Conservation (phyloP, 2,329 filamentous ascomycete species). For the Cercospora canescens region DNA sequence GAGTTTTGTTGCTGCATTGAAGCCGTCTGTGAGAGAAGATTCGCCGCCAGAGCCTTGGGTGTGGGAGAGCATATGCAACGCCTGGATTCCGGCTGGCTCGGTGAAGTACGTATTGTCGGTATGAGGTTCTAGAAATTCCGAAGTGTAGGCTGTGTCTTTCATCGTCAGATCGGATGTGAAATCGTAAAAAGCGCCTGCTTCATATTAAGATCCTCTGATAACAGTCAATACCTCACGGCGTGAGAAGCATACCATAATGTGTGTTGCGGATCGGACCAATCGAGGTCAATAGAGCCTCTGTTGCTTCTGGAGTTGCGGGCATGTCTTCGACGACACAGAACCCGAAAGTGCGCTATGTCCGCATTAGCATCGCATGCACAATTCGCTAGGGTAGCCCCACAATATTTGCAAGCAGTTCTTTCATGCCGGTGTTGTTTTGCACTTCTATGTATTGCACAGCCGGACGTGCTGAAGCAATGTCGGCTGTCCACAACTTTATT, state of each 20-base stretch:
- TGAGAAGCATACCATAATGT: conserved; percentile 64
- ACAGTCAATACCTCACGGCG: too few relatives aligned
- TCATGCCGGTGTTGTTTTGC: conserved; percentile 26
- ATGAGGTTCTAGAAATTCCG: conserved; percentile 76
- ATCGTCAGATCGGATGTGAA: conserved; percentile 86
- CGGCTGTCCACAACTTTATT: conserved; percentile 27
- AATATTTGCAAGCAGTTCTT: conserved; percentile 29
- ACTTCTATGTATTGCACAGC: conserved; percentile 26
- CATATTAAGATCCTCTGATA: not conserved
- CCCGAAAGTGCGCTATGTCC: conserved; percentile 56
- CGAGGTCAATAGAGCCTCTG: conserved; percentile 71
- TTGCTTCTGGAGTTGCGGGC: conserved; percentile 69
- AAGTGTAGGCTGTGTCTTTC: conserved; percentile 72
- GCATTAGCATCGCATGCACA: not conserved
- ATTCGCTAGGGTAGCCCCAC: not conserved
- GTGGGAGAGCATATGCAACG: conserved; percentile 88
- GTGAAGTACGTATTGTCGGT: conserved; percentile 97
- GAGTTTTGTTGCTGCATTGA: conserved; percentile 67
- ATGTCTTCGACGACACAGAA: conserved; percentile 76
- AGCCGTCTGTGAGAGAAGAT: conserved; percentile 84
- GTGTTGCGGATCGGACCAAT: conserved; percentile 88
- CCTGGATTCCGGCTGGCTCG: conserved; percentile 85
- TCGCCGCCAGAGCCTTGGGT: conserved; percentile 69
- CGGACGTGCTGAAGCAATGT: conserved; percentile 30
- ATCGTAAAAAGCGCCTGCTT: conserved; percentile 67